Base-by-base conservation (phyloP, 2,329 filamentous ascomycete genomes). In the Alternaria atra region DNA sequence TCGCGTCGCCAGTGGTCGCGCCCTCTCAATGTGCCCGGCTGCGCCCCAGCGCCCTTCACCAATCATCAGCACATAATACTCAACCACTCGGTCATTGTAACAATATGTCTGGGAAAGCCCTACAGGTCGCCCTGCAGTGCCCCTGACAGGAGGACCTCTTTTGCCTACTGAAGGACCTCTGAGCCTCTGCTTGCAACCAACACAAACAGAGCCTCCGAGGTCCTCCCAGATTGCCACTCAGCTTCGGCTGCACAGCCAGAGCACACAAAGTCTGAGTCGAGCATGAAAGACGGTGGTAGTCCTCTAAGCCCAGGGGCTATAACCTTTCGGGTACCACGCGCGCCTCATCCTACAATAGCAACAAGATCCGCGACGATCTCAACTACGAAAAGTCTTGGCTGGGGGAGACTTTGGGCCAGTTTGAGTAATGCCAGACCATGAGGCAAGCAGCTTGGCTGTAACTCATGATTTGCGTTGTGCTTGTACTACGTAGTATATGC, bases 1-100 rank as follows among this genome's bases (percentile, higher is more conserved):
- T 52, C 37, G 37, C 37, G 37, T 40, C 17, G 37, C 37, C 56
- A 54, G 60, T 29, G 32, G 25, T 59, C 35, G n/a, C 54, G 63
- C 63, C 63, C 58, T 61, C 54, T n/a, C 13, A 30, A 12, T 37
- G 30, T 61, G 58, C 39, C 32, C 55, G n/a, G 50, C 65, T 67
- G 64, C 63, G 66, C 69, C 66, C 65, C 57, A 43, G 44, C 56
- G 67, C 66, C 67, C 67, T 68, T 27, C 40, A 32, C 17, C 50
- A 23, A 35, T 44, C 27, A 43, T 53, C 37, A 40, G 27, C 23
- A 23, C 50, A 32, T 29, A 37, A 6, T 17, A 29, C 12, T 7
- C 29, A 54, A 32, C 39, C 52, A 43, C 29, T 43, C 15, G n/a
- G 25, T 52, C 23, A 13, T 13, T n/a, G 46, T 25, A 15, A 13